These are phyloP conservation scores for Monilinia vaccinii-corymbosi DNA, from an alignment of 2,329 filamentous ascomycete species.

Conservation along the genomic window DNA sequence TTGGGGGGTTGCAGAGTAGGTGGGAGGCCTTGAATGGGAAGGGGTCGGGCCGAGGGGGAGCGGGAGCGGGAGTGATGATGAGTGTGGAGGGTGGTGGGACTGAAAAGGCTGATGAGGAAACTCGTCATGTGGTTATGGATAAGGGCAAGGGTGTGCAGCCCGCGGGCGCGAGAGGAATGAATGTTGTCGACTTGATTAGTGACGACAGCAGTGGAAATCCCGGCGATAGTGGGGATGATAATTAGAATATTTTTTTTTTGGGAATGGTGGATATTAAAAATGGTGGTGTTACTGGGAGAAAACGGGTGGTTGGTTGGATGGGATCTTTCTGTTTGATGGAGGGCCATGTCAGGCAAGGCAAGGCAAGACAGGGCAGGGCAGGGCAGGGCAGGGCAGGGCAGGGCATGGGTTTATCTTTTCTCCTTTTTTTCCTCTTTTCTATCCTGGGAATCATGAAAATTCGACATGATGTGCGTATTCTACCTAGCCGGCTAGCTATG, in stretches of 20 bases:
- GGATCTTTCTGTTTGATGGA: too few species aligned
- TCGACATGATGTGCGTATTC: too few species aligned
- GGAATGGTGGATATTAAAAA: background rate
- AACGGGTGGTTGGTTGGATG: too few species aligned
- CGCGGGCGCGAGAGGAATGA: background rate
- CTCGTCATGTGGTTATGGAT: background rate
- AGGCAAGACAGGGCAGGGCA: too few species aligned
- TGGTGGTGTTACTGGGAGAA: too few species aligned
- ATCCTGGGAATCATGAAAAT: too few species aligned
- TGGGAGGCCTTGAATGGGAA: conserved; percentile 10
- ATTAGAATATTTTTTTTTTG: background rate
- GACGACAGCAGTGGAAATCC: background rate
- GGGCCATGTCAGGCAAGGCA: too few species aligned
- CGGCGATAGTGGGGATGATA: too few species aligned
- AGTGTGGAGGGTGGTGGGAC: background rate
- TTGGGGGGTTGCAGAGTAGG: background rate
- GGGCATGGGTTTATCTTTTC: too few species aligned
- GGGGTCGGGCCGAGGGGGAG: background rate
- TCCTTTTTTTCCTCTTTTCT: too few species aligned
- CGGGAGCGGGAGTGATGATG: background rate
- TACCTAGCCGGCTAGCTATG: too few species aligned
- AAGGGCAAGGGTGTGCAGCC: background rate
- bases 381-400: too few species aligned
- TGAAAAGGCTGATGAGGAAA: background rate
- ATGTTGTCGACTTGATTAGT: background rate